Evolutionary conservation across 169 alveolate species (phyloP), one percentile per base, ranked within the genome.

Genomic region (Plasmodium falciparum): DNA sequence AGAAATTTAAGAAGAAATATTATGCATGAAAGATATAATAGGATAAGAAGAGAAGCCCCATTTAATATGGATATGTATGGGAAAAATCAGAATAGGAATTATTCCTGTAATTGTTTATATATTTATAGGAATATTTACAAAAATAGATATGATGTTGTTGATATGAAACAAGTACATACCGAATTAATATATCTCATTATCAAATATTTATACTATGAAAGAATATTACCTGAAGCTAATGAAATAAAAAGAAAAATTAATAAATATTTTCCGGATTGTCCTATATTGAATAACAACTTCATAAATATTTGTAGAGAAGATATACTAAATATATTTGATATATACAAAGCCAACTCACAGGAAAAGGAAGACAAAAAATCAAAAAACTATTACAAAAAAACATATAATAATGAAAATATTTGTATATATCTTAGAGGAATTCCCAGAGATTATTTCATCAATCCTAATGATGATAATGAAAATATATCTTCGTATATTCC

Each of bases 161-260:
- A 76, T 26, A 52, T 76, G 39, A 76, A 76, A 39, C 75, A 76
- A 76, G 39, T 76, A 76, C 89, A 76, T 58, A 76, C 49, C 24
- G 89, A 76, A 20, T 76, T 76, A 12, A 76, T 76, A 50, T 76
- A 65, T 59, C 52, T 76, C 49, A 76, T 76, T 26, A 49, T 76
- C 49, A 76, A 76, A 65, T 76, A 76, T 76, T 20, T 76, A 65
- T 76, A 76, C 58, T 76, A 76, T 66, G 89, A 76, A 63, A 49
- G 89, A 65, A 76, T 76, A 20, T 56, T 76, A 39, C 89, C 89
- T 20, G 89, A 76, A 63, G 89, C 89, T 47, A 76, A 76, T 29
- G 89, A 76, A 65, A 56, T 76, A n/a, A 76, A 76, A 65, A 65
- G 89, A 56, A 76, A 76, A 63, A 76, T 76, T n/a, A 76, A 69